Conservation (phyloP, 192 early-diverging fungal species). For the Backusella liffmaniae region DNA sequence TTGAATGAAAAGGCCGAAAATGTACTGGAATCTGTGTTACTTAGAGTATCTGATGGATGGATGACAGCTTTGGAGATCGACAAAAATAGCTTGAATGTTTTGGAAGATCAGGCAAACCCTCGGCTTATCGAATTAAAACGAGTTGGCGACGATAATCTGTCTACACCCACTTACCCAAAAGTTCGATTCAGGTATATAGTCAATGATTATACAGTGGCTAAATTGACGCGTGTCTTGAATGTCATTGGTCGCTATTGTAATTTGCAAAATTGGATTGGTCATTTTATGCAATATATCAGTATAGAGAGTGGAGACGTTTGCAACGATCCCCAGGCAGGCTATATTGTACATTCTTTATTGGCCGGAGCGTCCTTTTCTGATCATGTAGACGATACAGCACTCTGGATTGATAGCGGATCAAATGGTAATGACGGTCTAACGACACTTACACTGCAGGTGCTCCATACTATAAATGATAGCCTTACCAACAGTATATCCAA, state of each 20-base stretch:
- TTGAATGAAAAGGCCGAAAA: constrained; percentile 28
- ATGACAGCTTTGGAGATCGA: constrained; percentile 40
- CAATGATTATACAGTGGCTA: constrained; percentile 9
- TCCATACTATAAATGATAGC: neutral
- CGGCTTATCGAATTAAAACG: constrained; percentile 22
- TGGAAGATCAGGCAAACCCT: constrained; percentile 26
- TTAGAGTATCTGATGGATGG: constrained; percentile 36
- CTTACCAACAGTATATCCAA: constrained; percentile 1
- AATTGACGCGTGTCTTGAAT: constrained; percentile 27
- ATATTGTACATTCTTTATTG: constrained; percentile 36
- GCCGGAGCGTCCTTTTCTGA: constrained; percentile 18
- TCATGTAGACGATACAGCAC: neutral
- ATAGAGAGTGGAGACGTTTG: neutral
- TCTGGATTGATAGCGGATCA: neutral
- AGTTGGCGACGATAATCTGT: neutral
- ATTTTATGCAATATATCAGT: constrained; percentile 34
- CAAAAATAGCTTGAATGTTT: constrained; percentile 19
- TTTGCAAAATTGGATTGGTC: constrained; percentile 27
- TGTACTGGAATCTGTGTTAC: constrained; percentile 27
- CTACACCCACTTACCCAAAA: constrained; percentile 19
- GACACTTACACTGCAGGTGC: neutral
- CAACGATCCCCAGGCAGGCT: constrained; percentile 34
- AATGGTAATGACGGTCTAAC: neutral
- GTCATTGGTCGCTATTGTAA: constrained; percentile 31
- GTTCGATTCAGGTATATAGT: constrained; percentile 34